These are phyloP conservation scores for Pseudogymnoascus sp. DNA, from an alignment of 2,329 filamentous ascomycete genomes.

Conservation along the genomic window DNA sequence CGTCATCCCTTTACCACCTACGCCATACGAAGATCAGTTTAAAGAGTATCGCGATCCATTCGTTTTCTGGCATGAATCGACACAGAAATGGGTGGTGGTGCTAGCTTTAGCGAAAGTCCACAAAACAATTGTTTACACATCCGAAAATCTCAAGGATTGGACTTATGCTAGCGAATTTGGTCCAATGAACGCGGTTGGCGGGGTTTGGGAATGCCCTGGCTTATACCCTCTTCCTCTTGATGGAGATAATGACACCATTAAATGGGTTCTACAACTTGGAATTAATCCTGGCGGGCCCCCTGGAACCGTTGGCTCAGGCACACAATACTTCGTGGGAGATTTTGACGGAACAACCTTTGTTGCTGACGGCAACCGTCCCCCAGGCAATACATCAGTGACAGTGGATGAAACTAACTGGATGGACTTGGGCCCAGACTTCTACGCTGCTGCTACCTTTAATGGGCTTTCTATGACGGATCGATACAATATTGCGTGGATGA, in stretches of 20 bases:
- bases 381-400: conserved; percentile 36
- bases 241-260: conserved; percentile 11
- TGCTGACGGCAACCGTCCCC: conserved; percentile 33
- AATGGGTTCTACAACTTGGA: conserved; percentile 39
- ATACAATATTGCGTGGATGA: conserved; percentile 42
- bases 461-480: conserved; percentile 29
- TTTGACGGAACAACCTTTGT: conserved; percentile 58
- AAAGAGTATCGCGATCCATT: conserved; percentile 54
- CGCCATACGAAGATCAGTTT: conserved; percentile 10
- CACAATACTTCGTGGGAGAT: conserved; percentile 47
- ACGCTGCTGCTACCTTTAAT: background rate
- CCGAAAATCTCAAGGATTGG: conserved; percentile 47
- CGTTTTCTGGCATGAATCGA: conserved; percentile 45
- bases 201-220: conserved; percentile 46
- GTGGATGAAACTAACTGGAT: conserved; percentile 45
- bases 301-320: conserved; percentile 39
- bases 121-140: conserved; percentile 48
- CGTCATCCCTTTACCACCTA: conserved; percentile 33
- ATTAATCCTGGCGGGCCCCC: conserved; percentile 50
- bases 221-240: conserved; percentile 13
- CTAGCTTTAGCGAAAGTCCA: conserved; percentile 44
- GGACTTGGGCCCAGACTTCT: conserved; percentile 34
- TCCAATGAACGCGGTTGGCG: conserved; percentile 27
- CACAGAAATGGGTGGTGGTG: conserved; percentile 45
- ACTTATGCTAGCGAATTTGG: conserved; percentile 39